A percentile compares a stretch with the other conserved stretches of the same genome.
These are phyloP conservation scores for Fusarium sp. DNA, from an alignment of 2,329 filamentous ascomycete species.

Conservation along the genomic window DNA sequence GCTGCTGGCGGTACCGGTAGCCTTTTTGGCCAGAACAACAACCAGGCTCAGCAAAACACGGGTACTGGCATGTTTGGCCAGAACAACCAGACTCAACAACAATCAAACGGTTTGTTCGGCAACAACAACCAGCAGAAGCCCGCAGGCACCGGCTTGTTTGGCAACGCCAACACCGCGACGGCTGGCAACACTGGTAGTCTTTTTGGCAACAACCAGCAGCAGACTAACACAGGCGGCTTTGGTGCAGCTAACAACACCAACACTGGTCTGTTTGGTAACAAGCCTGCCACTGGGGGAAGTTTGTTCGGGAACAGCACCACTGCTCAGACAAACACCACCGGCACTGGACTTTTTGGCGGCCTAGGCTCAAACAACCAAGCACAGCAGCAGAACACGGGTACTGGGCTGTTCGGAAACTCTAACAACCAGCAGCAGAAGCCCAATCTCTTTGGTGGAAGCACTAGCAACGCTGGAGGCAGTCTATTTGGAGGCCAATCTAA, in stretches of 20 bases:
- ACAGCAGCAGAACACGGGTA: slow-evolving; percentile 58
- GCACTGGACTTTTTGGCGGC: slow-evolving; percentile 63
- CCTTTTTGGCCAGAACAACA: slow-evolving; percentile 59
- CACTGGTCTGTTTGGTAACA: slow-evolving; percentile 59
- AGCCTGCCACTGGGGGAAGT: slow-evolving; percentile 56
- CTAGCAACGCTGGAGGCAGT: slow-evolving; percentile 62
- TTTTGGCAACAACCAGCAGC: slow-evolving; percentile 61
- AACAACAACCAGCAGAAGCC: slow-evolving; percentile 59
- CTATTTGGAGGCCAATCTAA: slow-evolving; percentile 69
- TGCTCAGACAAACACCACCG: slow-evolving; percentile 54
- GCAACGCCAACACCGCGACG: slow-evolving; percentile 25
- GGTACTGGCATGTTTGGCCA: slow-evolving; percentile 56
- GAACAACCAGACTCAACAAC: slow-evolving; percentile 53
- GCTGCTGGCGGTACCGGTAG: slow-evolving; percentile 56
- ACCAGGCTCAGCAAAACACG: slow-evolving; percentile 51
- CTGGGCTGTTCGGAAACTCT: slow-evolving; percentile 66
- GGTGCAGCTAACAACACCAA: slow-evolving; percentile 53
- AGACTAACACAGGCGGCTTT: slow-evolving; percentile 52
- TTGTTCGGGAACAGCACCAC: slow-evolving; percentile 59
- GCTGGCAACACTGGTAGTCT: slow-evolving; percentile 53
- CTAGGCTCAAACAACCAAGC: slow-evolving; percentile 55
- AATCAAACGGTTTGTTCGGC: slow-evolving; percentile 63
- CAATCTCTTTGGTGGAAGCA: slow-evolving; percentile 68
- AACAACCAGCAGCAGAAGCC: slow-evolving; percentile 59
- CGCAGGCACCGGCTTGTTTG: slow-evolving; percentile 54